Evolutionary conservation across 176 grass and related monocot genomes (phyloP).

Genomic region (Echinochloa phyllopogon): DNA sequence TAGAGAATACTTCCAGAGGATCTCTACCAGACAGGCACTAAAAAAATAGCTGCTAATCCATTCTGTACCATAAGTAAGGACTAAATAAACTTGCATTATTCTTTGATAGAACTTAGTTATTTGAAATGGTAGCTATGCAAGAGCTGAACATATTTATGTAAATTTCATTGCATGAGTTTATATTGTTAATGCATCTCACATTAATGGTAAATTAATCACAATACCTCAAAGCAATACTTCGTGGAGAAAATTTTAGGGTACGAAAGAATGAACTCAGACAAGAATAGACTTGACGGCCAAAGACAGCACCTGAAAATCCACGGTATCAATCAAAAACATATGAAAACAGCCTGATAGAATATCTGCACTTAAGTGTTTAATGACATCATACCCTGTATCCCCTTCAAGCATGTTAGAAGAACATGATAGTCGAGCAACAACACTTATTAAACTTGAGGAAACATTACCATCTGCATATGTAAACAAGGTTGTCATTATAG

Average conservation of each 20-base stretch:
- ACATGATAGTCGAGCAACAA: conserved; percentile 67
- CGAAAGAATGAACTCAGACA: conserved; percentile 91
- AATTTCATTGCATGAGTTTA: conserved; percentile 7
- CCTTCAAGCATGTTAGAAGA: conserved; percentile 97
- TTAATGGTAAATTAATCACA: conserved; percentile 27
- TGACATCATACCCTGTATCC: conserved; percentile 83
- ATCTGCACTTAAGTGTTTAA: neutral
- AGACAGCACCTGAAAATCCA: conserved; percentile 70
- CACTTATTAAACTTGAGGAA: conserved; percentile 41
- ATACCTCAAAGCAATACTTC: conserved; percentile 84
- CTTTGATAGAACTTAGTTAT: neutral
- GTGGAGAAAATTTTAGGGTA: conserved; percentile 61
- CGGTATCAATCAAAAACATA: conserved; percentile 14
- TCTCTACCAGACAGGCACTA: neutral
- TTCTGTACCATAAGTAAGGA: neutral
- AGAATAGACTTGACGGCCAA: conserved; percentile 92
- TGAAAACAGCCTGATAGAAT: conserved; percentile 13
- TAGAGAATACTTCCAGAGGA: neutral
- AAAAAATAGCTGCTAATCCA: conserved; percentile 4
- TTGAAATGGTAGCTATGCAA: neutral
- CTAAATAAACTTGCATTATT: neutral
- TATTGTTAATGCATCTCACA: neutral
- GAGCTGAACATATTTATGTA: conserved; percentile 7
- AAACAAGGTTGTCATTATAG: conserved; percentile 4
- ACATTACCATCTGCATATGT: conserved; percentile 45